Evolutionary conservation across 2,329 filamentous ascomycete species (phyloP).

Genomic region (Teratosphaeria zuluensis): DNA sequence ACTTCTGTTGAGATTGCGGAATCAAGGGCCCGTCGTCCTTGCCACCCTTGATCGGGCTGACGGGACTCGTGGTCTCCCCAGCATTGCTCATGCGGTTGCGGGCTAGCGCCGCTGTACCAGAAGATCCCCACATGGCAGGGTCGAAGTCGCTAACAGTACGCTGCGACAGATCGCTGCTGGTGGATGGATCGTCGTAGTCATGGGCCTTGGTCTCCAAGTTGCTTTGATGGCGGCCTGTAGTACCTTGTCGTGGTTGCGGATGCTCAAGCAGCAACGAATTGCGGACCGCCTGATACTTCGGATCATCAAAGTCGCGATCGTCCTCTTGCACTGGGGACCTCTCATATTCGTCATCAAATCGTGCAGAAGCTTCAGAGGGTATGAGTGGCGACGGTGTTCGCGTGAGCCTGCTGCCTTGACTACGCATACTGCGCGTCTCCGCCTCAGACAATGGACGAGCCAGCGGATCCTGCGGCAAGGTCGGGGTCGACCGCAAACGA

Average conservation of each 20-base stretch:
- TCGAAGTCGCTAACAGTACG: conserved; percentile 30
- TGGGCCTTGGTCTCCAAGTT: conserved; percentile 64
- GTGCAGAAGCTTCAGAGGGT: conserved; percentile 40
- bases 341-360: conserved; percentile 10
- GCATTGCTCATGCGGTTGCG: conserved; percentile 20
- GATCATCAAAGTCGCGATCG: conserved; percentile 42
- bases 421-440: conserved; percentile 24
- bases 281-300: conserved; percentile 73
- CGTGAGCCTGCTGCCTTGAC: conserved; percentile 26
- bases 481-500: conserved; percentile 31
- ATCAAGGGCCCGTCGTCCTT: conserved; percentile 50
- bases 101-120: conserved; percentile 23
- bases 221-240: conserved; percentile 64
- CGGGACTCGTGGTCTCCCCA: conserved; percentile 16
- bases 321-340: conserved; percentile 17
- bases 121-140: conserved; percentile 40
- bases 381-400: conserved; percentile 44
- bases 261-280: conserved; percentile 73
- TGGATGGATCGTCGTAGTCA: conserved; percentile 21
- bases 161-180: conserved; percentile 24
- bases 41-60: conserved; percentile 27
- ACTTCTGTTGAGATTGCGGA: conserved; percentile 30
- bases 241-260: conserved; percentile 65
- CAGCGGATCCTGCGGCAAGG: conserved; percentile 10
- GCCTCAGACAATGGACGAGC: conserved; percentile 8